Evolutionary conservation across 148 eudicot species (phyloP).

Genomic region (Camellia sinensis): DNA sequence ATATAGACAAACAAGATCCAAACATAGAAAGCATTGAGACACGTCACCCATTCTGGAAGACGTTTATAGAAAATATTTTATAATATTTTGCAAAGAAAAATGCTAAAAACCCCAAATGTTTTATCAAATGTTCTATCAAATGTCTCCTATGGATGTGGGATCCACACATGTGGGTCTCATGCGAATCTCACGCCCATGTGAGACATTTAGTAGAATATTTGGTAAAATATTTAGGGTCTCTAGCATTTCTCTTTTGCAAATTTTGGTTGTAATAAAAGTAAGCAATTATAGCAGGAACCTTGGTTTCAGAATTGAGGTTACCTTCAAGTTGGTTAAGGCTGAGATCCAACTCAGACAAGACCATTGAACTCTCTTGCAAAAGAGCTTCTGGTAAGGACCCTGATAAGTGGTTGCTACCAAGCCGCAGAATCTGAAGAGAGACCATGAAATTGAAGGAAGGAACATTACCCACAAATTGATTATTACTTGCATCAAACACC

Average conservation of each 20-base stretch:
- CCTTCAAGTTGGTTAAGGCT: slow-evolving; percentile 71
- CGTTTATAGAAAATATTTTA: background rate
- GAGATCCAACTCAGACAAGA: slow-evolving; percentile 61
- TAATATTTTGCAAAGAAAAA: no score
- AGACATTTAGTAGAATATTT: no score
- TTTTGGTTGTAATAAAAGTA: background rate
- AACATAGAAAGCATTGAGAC: background rate
- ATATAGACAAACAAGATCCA: background rate
- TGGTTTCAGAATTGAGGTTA: slow-evolving; percentile 18
- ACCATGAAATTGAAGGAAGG: slow-evolving; percentile 59
- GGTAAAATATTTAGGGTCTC: no score
- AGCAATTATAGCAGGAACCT: background rate
- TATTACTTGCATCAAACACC: slow-evolving; percentile 63
- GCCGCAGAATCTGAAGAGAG: slow-evolving; percentile 54
- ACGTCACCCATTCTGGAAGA: background rate
- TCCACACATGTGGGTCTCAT: no score
- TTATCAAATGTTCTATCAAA: no score
- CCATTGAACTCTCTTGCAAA: slow-evolving; percentile 63
- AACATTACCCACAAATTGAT: slow-evolving; percentile 48
- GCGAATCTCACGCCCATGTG: no score
- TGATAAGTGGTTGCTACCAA: slow-evolving; percentile 46
- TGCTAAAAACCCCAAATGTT: no score
- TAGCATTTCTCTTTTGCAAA: background rate
- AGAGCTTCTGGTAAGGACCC: slow-evolving; percentile 63
- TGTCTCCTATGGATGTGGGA: no score